A percentile compares a stretch with the other conserved stretches of the same genome.
Evolutionary conservation across 805 yeast species (phyloP).

Genomic region (Candida ponderosae): DNA sequence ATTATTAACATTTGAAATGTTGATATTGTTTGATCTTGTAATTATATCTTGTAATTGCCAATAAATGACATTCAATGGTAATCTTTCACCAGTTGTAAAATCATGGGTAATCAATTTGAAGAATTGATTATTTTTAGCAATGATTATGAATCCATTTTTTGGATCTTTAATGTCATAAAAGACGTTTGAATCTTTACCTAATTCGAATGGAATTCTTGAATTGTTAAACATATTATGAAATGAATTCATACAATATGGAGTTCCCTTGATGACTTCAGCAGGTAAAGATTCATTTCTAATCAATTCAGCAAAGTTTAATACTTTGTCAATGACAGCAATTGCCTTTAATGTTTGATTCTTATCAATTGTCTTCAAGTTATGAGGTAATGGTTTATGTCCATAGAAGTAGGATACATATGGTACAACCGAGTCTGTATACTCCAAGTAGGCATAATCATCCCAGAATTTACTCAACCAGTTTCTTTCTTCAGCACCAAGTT

Average conservation of each 20-base stretch:
- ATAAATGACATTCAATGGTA: slow-evolving; percentile 42
- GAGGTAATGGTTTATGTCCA: slow-evolving; percentile 60
- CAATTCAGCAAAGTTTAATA: slow-evolving; percentile 56
- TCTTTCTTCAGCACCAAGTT: slow-evolving; percentile 48
- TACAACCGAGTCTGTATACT: slow-evolving; percentile 88
- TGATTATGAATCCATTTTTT: slow-evolving; percentile 60
- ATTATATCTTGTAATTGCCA: slow-evolving; percentile 53
- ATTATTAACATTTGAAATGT: slow-evolving; percentile 19
- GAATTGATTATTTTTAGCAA: slow-evolving; percentile 69
- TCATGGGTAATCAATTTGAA: slow-evolving; percentile 67
- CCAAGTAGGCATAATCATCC: slow-evolving; percentile 90
- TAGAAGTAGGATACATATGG: slow-evolving; percentile 91
- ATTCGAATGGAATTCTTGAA: slow-evolving; percentile 65
- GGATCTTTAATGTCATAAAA: slow-evolving; percentile 33
- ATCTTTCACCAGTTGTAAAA: slow-evolving; percentile 28
- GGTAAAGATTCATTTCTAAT: slow-evolving; percentile 68
- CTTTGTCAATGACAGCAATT: slow-evolving; percentile 60
- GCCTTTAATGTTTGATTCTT: slow-evolving; percentile 66
- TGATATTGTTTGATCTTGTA: slow-evolving; percentile 20
- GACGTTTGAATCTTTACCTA: slow-evolving; percentile 54
- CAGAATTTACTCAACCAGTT: slow-evolving; percentile 92
- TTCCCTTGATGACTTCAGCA: slow-evolving; percentile 68
- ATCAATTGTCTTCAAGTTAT: slow-evolving; percentile 37
- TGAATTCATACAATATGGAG: slow-evolving; percentile 93
- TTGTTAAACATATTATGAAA: slow-evolving; percentile 88